These are phyloP conservation scores for Venustampulla echinocandica DNA, from an alignment of 495 filamentous ascomycete species.

Conservation along the genomic window DNA sequence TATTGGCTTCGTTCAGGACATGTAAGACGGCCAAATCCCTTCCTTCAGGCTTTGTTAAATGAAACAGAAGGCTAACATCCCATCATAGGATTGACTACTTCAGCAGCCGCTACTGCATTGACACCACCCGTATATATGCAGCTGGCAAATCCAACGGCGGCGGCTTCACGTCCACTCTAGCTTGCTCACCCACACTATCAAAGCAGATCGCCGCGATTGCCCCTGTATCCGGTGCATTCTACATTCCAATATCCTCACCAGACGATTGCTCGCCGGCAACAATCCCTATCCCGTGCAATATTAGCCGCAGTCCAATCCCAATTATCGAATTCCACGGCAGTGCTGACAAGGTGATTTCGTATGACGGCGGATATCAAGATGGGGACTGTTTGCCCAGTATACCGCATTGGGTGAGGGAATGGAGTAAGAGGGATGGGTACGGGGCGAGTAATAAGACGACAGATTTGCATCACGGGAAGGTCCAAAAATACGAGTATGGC, in stretches of 20 bases:
- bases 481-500: slow-evolving; percentile 8
- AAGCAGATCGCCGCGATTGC: slow-evolving; percentile 38
- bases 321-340: slow-evolving; percentile 46
- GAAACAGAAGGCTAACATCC: not conserved
- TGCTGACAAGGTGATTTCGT: slow-evolving; percentile 29
- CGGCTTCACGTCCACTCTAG: slow-evolving; percentile 44
- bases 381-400: slow-evolving; percentile 30
- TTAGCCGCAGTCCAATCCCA: slow-evolving; percentile 29
- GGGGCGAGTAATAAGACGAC: slow-evolving; percentile 22
- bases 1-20: slow-evolving; percentile 56
- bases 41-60: not conserved
- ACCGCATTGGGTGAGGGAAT: slow-evolving; percentile 31
- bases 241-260: slow-evolving; percentile 18
- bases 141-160: slow-evolving; percentile 54
- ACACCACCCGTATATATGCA: slow-evolving; percentile 43
- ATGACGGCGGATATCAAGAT: slow-evolving; percentile 25
- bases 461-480: slow-evolving; percentile 6
- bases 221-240: slow-evolving; percentile 37
- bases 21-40: slow-evolving; percentile 7
- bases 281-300: slow-evolving; percentile 27
- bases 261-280: slow-evolving; percentile 21
- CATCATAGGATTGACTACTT: not conserved
- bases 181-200: slow-evolving; percentile 37
- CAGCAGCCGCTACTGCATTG: slow-evolving; percentile 32
- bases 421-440: slow-evolving; percentile 31